A percentile compares a stretch with the other conserved stretches of the same genome.
phyloP scores from a whole-genome alignment of 1,284 basidiomycete genomes.

The Moesziomyces sp. region DNA sequence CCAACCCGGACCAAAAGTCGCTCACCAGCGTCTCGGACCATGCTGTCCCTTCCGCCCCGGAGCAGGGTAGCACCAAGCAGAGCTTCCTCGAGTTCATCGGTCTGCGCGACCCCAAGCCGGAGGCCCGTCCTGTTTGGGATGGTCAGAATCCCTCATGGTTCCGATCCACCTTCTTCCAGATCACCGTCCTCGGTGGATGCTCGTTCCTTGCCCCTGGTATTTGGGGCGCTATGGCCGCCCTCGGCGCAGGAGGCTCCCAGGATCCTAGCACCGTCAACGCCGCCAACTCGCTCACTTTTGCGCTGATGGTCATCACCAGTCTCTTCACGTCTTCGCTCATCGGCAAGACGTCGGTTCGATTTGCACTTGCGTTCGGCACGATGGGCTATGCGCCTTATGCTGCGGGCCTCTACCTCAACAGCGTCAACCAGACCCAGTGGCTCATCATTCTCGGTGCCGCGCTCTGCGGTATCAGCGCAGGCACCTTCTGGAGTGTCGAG shows the following conservation, averaged over 20 bases:
- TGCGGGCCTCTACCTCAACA: constrained; percentile 64
- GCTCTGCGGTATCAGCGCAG: constrained; percentile 67
- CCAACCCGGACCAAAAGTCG: constrained; percentile 27
- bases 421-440: constrained; percentile 59
- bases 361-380: constrained; percentile 62
- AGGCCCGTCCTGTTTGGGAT: constrained; percentile 30
- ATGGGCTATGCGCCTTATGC: constrained; percentile 67
- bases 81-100: constrained; percentile 33
- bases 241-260: constrained; percentile 66
- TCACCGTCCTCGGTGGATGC: constrained; percentile 65
- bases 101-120: constrained; percentile 38
- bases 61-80: constrained; percentile 7
- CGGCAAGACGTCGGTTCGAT: constrained; percentile 57
- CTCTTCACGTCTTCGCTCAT: constrained; percentile 51
- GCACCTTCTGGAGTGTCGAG: constrained; percentile 66
- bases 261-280: constrained; percentile 65
- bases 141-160: constrained; percentile 44
- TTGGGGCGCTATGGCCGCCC: constrained; percentile 65
- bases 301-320: constrained; percentile 67
- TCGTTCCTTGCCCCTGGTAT: constrained; percentile 67
- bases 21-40: constrained; percentile 10
- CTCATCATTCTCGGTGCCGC: constrained; percentile 68
- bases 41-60: background rate
- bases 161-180: constrained; percentile 56
- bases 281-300: constrained; percentile 68